Base-by-base conservation (phyloP, 2,329 filamentous ascomycete species). In the Fusarium sp. region DNA sequence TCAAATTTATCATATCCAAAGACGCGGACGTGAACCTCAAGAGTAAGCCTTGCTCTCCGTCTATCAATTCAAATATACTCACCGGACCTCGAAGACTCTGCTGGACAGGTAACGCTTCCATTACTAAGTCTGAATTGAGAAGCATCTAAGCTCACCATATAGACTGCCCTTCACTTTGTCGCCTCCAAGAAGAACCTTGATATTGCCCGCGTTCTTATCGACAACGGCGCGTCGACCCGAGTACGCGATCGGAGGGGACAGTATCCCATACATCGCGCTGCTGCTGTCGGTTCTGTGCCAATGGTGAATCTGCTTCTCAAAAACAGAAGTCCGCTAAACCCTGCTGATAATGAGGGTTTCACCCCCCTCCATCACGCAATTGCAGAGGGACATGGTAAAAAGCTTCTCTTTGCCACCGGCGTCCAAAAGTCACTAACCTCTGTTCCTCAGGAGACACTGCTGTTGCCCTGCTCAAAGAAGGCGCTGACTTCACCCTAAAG, bases 151-250 rank as follows among this genome's bases (percentile, higher is more conserved):
- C 44, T 46, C 41, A 54, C 41, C 37, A 25, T 25, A 33, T 74
- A 97, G 89, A 97, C 94, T 27, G 94, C 92, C 15, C 88, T 99
- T 25, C 95, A 98, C 82, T 97, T 98, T 79, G 91, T 94, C 54
- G 92, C 93, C 19, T 97, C 94, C 37, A 99, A 99, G 82, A 90
- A 90, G 77, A 95, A 97, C 79, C 85, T 98, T 48, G 93, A 97
- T 72, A 87, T 93, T 11, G 94, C 94, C 31, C 91, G 91, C 54
- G 90, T 90, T 64, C 88, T 99, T n/a, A 83, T 99, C 42, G 86
- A 88, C 23, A 87, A 90, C 75, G 92, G 93, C 64, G 95, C 94
- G 18, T 94, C 92, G 9, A 89, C 94, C 3, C 87, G 95, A 31
- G 87, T 95, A 5, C 93, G 93, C 72, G 96, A 99, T 80, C 93